Percentiles rank a stretch among this genome's conserved stretches.
phyloP scores from a whole-genome alignment of 768 basidiomycete species.

The Psilocybe azurescens region DNA sequence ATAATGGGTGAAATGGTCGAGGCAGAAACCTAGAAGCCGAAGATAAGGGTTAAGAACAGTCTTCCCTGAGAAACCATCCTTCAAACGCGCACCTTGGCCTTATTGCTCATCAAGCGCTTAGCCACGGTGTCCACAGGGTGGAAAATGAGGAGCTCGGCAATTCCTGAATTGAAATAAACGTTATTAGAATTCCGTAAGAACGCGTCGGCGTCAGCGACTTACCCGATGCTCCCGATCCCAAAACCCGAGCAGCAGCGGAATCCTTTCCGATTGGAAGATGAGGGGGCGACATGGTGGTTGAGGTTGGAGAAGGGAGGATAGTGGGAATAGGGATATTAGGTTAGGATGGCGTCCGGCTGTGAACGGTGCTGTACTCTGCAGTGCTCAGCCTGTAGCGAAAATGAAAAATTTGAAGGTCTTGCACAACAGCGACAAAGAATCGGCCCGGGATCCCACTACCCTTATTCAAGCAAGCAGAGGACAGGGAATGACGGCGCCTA shows the following conservation, averaged over 20 bases:
- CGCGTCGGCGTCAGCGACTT: slow-evolving; percentile 24
- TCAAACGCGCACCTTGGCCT: slow-evolving; percentile 62
- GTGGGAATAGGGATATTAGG: slow-evolving; percentile 2
- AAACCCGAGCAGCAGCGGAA: slow-evolving; percentile 86
- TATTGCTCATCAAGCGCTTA: slow-evolving; percentile 99
- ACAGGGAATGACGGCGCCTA: too few relatives aligned
- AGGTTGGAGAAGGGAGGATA: slow-evolving; percentile 4
- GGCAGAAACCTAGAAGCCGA: slow-evolving; percentile 58
- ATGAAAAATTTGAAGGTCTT: slow-evolving; percentile 5
- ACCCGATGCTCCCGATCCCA: slow-evolving; percentile 95
- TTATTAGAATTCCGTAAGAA: not conserved
- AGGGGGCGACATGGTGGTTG: slow-evolving; percentile 40
- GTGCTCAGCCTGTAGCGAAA: not conserved
- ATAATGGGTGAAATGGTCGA: slow-evolving; percentile 75
- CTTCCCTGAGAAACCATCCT: not conserved
- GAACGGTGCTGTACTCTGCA: not conserved
- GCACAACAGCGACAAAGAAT: not conserved
- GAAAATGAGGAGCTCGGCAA: slow-evolving; percentile 94
- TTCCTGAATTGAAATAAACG: slow-evolving; percentile 52
- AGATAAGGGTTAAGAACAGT: not conserved
- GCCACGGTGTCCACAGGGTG: slow-evolving; percentile 97
- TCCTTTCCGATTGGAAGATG: slow-evolving; percentile 70
- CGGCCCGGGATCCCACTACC: not conserved
- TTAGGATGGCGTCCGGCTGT: not conserved
- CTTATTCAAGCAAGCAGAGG: too few relatives aligned